Base-by-base conservation (phyloP, 148 eudicot species). In the Vaccinium macrocarpon region DNA sequence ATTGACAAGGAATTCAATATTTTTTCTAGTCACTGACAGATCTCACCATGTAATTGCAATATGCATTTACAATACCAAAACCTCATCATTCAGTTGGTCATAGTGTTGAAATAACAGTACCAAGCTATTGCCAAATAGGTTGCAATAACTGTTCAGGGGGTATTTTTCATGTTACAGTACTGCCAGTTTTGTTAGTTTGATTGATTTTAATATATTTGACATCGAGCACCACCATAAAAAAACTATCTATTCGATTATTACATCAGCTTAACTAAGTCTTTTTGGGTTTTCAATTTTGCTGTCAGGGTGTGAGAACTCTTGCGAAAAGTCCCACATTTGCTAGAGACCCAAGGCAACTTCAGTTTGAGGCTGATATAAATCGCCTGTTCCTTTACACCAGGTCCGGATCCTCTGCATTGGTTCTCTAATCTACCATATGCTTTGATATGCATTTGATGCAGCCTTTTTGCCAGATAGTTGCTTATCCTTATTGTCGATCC, bases 281-380 rank as follows among this genome's bases (percentile, higher is more conserved):
- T 5, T 75, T 50, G 52, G 10, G 66, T 87, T 73, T 13, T 79
- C 7, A 9, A 71, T 83, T 86, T 32, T 84, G 29, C 81, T 84
- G 85, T 29, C 87, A 96, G 99, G 97, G 87, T 74, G 96, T 96
- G 49, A 92, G 89, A 90, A 88, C 84, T 76, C 98, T 96, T 88
- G 94, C 99, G 23, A 96, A 91, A 91, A 94, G 98, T 84, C 87
- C 95, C 49, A 94, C 95, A 66, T 94, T 94, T 88, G 90, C 98
- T 23, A 91, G 82, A 87, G 91, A 96, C 81, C 95, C 97, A 81
- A 89, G 99, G 86, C 90, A 81, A 51, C 93, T 94, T 53, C 99
- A 96, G 81, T 94, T 96, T 87, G 99, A 94, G 87, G 97, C 99
- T 27, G 99, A 94, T 84, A 92, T 96, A 13, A 96, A 94, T 77